Percentiles rank a stretch among this genome's conserved stretches.
Conservation (phyloP, 108 stramenopile genomes). For the Skeletonema costatum region DNA sequence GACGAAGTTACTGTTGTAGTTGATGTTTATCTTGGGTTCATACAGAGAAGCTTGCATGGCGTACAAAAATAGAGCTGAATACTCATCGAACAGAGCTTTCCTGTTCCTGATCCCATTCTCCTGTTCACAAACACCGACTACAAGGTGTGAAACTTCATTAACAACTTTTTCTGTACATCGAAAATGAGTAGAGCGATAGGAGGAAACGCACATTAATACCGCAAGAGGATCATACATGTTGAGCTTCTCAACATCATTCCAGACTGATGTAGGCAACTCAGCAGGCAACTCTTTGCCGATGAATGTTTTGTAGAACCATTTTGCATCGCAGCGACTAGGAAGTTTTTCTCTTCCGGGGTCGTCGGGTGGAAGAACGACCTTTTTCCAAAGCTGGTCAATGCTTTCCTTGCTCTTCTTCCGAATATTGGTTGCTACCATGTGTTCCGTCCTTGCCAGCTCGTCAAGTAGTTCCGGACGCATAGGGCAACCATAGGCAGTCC, state of each 20-base stretch:
- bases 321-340: slow-evolving; percentile 41
- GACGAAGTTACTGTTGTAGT: neutral
- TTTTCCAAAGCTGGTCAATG: slow-evolving; percentile 50
- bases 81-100: slow-evolving; percentile 28
- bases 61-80: slow-evolving; percentile 34
- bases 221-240: slow-evolving; percentile 55
- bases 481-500: slow-evolving; percentile 51
- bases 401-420: slow-evolving; percentile 32
- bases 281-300: slow-evolving; percentile 16
- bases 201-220: slow-evolving; percentile 38
- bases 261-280: slow-evolving; percentile 28
- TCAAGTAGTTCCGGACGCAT: slow-evolving; percentile 39
- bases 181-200: slow-evolving; percentile 37
- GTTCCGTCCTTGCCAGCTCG: slow-evolving; percentile 39
- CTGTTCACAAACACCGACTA: slow-evolving; percentile 31
- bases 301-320: slow-evolving; percentile 45
- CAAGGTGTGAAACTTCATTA: slow-evolving; percentile 35
- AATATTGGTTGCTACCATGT: slow-evolving; percentile 49
- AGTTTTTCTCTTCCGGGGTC: slow-evolving; percentile 48
- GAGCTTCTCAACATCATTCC: slow-evolving; percentile 33
- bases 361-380: slow-evolving; percentile 28
- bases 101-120: slow-evolving; percentile 37
- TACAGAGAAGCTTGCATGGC: slow-evolving; percentile 31
- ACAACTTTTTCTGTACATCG: slow-evolving; percentile 38
- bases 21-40: neutral